Evolutionary conservation across 495 filamentous ascomycete species (phyloP).

Genomic region (Penicillium turbatum): DNA sequence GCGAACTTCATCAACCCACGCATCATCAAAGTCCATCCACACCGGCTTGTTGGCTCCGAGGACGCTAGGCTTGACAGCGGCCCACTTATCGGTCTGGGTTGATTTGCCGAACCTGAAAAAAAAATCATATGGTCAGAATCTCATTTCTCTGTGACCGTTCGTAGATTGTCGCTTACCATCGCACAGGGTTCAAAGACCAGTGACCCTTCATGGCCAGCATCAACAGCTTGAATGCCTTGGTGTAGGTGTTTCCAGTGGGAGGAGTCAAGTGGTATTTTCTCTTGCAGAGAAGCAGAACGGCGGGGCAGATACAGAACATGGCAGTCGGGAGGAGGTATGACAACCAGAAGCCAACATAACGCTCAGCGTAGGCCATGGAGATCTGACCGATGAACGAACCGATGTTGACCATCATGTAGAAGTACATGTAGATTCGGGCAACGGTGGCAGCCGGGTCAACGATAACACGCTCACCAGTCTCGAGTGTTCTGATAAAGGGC

Average conservation of each 20-base stretch:
- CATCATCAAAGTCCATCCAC: conserved; percentile 74
- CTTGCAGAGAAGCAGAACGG: conserved; percentile 57
- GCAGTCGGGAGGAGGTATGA: conserved; percentile 66
- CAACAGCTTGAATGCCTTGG: conserved; percentile 53
- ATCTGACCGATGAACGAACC: conserved; percentile 37
- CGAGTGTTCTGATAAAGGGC: conserved; percentile 41
- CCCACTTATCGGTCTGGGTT: conserved; percentile 50
- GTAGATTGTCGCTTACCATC: conserved; percentile 16
- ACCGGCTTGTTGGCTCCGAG: conserved; percentile 34
- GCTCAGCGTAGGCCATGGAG: conserved; percentile 37
- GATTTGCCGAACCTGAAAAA: conserved; percentile 34
- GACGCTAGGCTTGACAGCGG: conserved; percentile 60
- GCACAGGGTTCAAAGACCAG: conserved; percentile 55
- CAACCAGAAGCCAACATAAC: conserved; percentile 74
- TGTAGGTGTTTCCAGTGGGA: conserved; percentile 61
- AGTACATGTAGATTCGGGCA: conserved; percentile 39
- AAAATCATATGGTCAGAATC: not conserved
- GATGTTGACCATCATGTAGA: conserved; percentile 55
- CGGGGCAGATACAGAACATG: conserved; percentile 56
- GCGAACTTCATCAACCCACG: conserved; percentile 67
- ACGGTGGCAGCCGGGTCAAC: conserved; percentile 62
- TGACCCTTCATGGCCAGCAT: conserved; percentile 56
- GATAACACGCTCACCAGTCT: conserved; percentile 60
- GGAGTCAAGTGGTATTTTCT: conserved; percentile 54
- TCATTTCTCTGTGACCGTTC: no score